A percentile compares a stretch with the other conserved stretches of the same genome.
These are phyloP conservation scores for Thymus mandschuricus DNA, from an alignment of 257 asterid genomes.

Conservation along the genomic window DNA sequence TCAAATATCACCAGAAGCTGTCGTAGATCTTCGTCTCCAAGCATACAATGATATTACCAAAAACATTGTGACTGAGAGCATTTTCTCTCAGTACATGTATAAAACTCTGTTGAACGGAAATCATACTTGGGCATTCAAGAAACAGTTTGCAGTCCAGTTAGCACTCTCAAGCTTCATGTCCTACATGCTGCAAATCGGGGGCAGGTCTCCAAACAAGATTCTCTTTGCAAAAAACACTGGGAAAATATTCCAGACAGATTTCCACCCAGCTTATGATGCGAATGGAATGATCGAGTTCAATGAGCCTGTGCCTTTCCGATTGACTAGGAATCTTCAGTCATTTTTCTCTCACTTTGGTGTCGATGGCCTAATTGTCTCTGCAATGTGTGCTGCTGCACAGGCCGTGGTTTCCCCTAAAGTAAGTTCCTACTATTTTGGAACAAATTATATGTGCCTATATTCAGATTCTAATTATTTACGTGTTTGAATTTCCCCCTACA, in stretches of 20 bases:
- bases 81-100: constrained; percentile 97
- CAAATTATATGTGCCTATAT: constrained; percentile 4
- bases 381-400: constrained; percentile 97
- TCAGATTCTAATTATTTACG: constrained; percentile 19
- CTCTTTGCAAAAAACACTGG: constrained; percentile 96
- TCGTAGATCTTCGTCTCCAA: constrained; percentile 94
- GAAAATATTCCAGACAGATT: constrained; percentile 95
- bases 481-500: constrained; percentile 43
- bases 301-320: constrained; percentile 96
- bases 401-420: constrained; percentile 98
- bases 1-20: constrained; percentile 94
- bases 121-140: constrained; percentile 96
- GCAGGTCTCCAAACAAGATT: constrained; percentile 97
- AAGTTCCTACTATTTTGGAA: constrained; percentile 34
- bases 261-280: constrained; percentile 95
- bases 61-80: constrained; percentile 80
- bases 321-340: constrained; percentile 94
- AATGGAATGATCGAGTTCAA: constrained; percentile 96
- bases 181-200: constrained; percentile 96
- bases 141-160: constrained; percentile 94
- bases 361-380: constrained; percentile 91
- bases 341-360: constrained; percentile 98
- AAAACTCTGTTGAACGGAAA: constrained; percentile 88
- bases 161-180: constrained; percentile 97
- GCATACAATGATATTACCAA: constrained; percentile 89